phyloP scores from a whole-genome alignment of 1,139 yeast genomes.

The Yamadazyma buinensis region DNA sequence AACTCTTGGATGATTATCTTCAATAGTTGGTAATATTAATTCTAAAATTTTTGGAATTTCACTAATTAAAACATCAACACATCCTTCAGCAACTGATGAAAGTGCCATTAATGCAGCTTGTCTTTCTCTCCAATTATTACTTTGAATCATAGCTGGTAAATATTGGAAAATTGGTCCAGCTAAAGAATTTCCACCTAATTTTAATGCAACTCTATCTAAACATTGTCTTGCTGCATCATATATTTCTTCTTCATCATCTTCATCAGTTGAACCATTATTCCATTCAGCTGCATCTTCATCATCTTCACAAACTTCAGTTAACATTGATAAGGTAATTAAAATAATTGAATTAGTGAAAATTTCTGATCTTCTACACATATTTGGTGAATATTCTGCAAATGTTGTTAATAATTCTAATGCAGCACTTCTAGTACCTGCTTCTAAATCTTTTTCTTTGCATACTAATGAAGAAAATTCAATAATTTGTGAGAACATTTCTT shows the following conservation, averaged over 20 bases:
- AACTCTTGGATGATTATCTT: constrained; percentile 87
- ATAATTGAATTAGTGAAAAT: constrained; percentile 72
- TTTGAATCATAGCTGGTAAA: constrained; percentile 76
- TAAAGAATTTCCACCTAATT: constrained; percentile 76
- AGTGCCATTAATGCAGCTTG: constrained; percentile 97
- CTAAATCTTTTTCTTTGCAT: constrained; percentile 76
- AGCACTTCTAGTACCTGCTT: constrained; percentile 73
- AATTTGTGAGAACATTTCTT: constrained; percentile 82
- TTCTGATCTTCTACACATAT: constrained; percentile 84
- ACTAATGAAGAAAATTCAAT: constrained; percentile 82
- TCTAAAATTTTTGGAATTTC: constrained; percentile 82
- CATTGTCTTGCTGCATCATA: constrained; percentile 93
- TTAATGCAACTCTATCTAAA: constrained; percentile 82
- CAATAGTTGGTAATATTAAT: constrained; percentile 75
- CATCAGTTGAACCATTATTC: constrained; percentile 73
- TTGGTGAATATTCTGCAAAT: constrained; percentile 90
- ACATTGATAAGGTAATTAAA: constrained; percentile 70
- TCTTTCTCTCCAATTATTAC: constrained; percentile 86
- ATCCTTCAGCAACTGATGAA: constrained; percentile 96
- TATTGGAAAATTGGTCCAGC: constrained; percentile 85
- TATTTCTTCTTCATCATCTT: constrained; percentile 83
- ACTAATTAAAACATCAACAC: constrained; percentile 79
- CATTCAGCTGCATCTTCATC: constrained; percentile 89
- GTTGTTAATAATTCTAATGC: constrained; percentile 86
- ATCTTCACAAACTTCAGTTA: constrained; percentile 89